Evolutionary conservation across 2,329 filamentous ascomycete genomes (phyloP), one percentile per base, ranked within the genome.

Genomic region (Chlorencoelia australis): DNA sequence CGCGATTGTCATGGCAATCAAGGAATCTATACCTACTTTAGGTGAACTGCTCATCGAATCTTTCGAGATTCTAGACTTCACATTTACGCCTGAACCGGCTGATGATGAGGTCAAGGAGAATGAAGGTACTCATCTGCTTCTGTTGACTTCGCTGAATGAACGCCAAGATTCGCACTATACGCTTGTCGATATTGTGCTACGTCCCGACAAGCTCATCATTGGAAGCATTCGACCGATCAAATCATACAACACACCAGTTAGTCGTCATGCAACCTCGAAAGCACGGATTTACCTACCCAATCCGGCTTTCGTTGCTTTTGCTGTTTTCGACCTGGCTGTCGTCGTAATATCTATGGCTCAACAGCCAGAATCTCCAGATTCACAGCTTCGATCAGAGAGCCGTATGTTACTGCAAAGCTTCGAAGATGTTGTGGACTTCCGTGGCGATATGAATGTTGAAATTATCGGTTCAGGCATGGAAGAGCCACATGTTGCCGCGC

Each of bases 351-450:
- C 87, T 0, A 71, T 94, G 31, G 69, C 72, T 3, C 69, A 70
- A 33, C 66, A 72, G 1, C 73, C 77, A 10, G 76, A 84, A 28
- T 79, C 78, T 2, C 83, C 85, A 6, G 82, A 87, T 33, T 74
- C 75, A 2, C 87, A 94, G 54, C 67, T 93, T 3, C 71, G 82
- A 44, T 64, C 73, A 37, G 79, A 83, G 37, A 79, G 69, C 24
- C 71, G 79, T 49, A 64, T 73, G 9, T 55, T 78, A 15, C 72
- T 75, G 1, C 62, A 78, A 13, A 71, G 76, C 0, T 95, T 88
- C 49, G 87, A 96, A 56, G 91, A 98, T 57, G 77, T 83, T 2
- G 69, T 98, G 22, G 82, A 88, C 50, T 79, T 98, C 40, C 75
- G 80, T 17, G 67, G 71, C 43, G 74, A 79, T 37, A 65, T 73